Base-by-base conservation (phyloP, 2,329 filamentous ascomycete genomes). In the Fusarium mexicanum region DNA sequence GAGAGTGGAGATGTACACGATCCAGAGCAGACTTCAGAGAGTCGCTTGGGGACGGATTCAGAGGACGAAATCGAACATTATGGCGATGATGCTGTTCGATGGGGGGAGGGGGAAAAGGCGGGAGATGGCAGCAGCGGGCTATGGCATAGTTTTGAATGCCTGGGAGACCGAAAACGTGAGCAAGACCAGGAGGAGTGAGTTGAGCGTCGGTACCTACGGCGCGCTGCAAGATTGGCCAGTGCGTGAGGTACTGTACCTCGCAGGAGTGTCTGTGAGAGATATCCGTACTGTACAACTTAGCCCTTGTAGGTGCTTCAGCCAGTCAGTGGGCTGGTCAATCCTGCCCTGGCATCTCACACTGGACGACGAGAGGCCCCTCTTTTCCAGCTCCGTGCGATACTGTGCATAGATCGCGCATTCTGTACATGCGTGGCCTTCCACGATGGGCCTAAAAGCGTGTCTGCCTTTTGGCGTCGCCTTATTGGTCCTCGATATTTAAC, bases 21-120 rank as follows among this genome's bases (percentile, higher is more conserved):
- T 78, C 82, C 81, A 79, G 79, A 88, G 87, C 87, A 87, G 87
- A 89, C 87, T 88, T 85, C 85, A 77, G 80, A 82, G 83, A 87
- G 87, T 87, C 86, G 87, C 85, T 70, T 85, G 84, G 83, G 77
- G 80, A 82, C 81, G 81, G 77, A 73, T 85, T 85, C 85, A 89
- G 81, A 88, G 83, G 83, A 82, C 83, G 80, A 79, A 85, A 81
- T 85, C 85, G 85, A 87, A 87, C 81, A 82, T 82, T 87, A 90
- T 89, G 81, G 84, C 85, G 84, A 81, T 83, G 79, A 81, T 85
- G 80, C 77, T 83, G 85, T 86, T 88, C 85, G 86, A 85, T 86
- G 79, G 81, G 81, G 83, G 83, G 83, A 82, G 78, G 81, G 76
- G 83, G 82, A 83, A 83, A 79, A 79, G 73, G 76, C 76, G 78